Percentiles rank a stretch among this genome's conserved stretches.
Conservation (phyloP, 306 rosid species). For the Vicia sativa region DNA sequence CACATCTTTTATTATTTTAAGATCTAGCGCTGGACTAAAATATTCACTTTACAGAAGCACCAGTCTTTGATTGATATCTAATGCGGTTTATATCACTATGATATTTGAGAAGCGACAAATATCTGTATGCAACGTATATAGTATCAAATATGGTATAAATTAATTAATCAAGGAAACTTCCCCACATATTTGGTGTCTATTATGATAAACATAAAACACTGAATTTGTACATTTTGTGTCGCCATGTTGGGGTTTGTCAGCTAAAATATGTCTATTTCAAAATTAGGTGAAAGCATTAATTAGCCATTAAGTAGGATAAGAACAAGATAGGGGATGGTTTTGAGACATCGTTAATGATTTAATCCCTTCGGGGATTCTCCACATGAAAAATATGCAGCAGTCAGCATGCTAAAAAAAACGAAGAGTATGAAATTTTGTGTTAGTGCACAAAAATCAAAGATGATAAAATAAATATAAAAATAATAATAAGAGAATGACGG, state of each 20-base stretch:
- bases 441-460: too few relatives aligned
- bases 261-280: constrained; percentile 10
- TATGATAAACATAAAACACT: constrained; percentile 25
- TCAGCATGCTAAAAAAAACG: not conserved
- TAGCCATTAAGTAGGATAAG: constrained; percentile 5
- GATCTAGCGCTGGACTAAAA: not conserved
- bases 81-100: constrained; percentile 4
- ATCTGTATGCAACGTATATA: constrained; percentile 40
- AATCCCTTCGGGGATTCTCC: constrained; percentile 22
- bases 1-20: not conserved
- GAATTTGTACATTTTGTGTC: constrained; percentile 30
- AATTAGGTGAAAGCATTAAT: not conserved
- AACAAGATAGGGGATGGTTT: constrained; percentile 1
- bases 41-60: not conserved
- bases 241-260: constrained; percentile 6
- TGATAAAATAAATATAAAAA: too few relatives aligned
- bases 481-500: too few relatives aligned
- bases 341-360: not conserved
- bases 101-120: not conserved
- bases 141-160: not conserved
- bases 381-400: constrained; percentile 43
- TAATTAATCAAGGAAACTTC: not conserved
- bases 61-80: not conserved
- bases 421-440: not conserved
- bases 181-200: constrained; percentile 19